Conservation (phyloP, 164 flowering plant species). For the Kalanchoe fedtschenkoi region DNA sequence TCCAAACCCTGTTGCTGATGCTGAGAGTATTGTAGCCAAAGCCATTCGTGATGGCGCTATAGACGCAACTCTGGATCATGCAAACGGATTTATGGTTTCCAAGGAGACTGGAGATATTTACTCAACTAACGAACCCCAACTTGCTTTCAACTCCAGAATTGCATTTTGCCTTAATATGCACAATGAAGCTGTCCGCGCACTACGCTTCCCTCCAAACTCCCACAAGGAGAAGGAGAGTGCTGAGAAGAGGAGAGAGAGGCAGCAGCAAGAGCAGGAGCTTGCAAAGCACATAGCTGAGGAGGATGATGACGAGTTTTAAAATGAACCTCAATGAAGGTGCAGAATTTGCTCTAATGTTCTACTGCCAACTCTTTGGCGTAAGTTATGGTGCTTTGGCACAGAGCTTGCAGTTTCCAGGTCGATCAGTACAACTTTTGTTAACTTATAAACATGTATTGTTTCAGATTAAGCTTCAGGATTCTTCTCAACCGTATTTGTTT, state of each 20-base stretch:
- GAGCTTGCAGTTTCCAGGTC: background rate
- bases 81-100: constrained; percentile 77
- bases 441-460: background rate
- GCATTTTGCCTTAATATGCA: constrained; percentile 92
- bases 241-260: constrained; percentile 83
- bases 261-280: constrained; percentile 90
- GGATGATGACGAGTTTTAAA: constrained; percentile 81
- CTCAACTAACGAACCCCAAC: constrained; percentile 82
- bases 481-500: background rate
- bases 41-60: constrained; percentile 93
- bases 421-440: background rate
- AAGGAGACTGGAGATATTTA: constrained; percentile 91
- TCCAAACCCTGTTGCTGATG: constrained; percentile 76
- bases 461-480: background rate
- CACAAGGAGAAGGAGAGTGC: constrained; percentile 89
- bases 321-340: too few species aligned
- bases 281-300: constrained; percentile 96
- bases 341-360: too few species aligned
- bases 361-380: too few species aligned
- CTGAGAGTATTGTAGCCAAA: constrained; percentile 85
- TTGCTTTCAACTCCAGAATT: constrained; percentile 75
- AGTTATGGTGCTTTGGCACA: background rate
- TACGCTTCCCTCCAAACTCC: constrained; percentile 74
- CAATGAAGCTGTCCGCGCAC: constrained; percentile 78
- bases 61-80: constrained; percentile 79